Evolutionary conservation across 2,329 filamentous ascomycete species (phyloP).

Genomic region (Thielaviopsis populi): DNA sequence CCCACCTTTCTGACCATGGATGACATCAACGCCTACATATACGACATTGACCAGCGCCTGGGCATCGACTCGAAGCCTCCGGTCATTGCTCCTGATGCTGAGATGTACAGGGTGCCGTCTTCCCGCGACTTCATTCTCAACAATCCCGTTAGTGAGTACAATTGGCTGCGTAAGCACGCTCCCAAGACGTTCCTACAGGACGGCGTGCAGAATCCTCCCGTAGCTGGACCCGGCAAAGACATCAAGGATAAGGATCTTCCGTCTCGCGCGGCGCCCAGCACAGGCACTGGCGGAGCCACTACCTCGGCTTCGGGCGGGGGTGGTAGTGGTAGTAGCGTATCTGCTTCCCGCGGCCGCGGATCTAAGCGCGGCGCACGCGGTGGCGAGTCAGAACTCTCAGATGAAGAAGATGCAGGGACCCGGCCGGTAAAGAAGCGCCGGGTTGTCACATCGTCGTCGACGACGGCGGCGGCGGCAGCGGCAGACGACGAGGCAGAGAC

Average conservation of each 20-base stretch:
- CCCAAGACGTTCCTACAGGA: conserved; percentile 77
- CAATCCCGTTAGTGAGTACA: conserved; percentile 87
- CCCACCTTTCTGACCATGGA: conserved; percentile 52
- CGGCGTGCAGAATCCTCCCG: conserved; percentile 25
- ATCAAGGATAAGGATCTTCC: conserved; percentile 27
- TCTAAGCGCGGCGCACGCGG: conserved; percentile 27
- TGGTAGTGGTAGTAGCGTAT: not conserved
- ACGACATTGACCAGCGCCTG: conserved; percentile 42
- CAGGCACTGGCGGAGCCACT: conserved; percentile 21
- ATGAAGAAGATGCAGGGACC: conserved; percentile 11
- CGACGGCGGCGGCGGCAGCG: conserved; percentile 20
- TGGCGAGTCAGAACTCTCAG: conserved; percentile 20
- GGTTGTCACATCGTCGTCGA: conserved; percentile 25
- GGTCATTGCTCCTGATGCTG: conserved; percentile 36
- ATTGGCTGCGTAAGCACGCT: conserved; percentile 79
- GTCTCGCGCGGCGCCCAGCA: conserved; percentile 20
- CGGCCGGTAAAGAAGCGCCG: conserved; percentile 15
- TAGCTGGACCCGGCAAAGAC: not conserved
- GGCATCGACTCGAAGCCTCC: conserved; percentile 31
- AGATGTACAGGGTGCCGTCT: conserved; percentile 26
- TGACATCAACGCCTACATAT: conserved; percentile 60
- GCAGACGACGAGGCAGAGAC: conserved; percentile 23
- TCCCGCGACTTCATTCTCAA: conserved; percentile 29
- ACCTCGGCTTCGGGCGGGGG: not conserved
- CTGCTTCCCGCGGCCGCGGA: conserved; percentile 23